Percentiles rank a stretch among this genome's conserved stretches.
Conservation (phyloP, 441 rosid species). For the Populus tomentosa region DNA sequence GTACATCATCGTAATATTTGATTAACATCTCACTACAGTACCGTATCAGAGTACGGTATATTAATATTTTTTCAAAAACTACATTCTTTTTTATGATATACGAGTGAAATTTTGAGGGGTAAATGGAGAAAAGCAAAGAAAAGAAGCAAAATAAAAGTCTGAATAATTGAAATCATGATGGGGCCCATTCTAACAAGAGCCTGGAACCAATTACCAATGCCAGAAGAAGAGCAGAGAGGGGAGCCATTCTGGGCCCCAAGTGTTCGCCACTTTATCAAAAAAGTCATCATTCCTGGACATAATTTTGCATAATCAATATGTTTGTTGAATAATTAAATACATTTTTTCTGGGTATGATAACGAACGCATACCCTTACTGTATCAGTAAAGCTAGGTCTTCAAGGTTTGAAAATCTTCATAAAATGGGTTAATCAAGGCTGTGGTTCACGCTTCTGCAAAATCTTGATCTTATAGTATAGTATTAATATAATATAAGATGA, state of each 20-base stretch:
- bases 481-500: neutral
- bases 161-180: constrained; percentile 15
- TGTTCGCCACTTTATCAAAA: constrained; percentile 25
- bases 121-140: neutral
- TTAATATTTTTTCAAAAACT: no score
- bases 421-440: neutral
- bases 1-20: no score
- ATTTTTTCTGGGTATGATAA: neutral
- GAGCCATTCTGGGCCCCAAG: constrained; percentile 16
- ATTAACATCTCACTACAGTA: no score
- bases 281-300: constrained; percentile 13
- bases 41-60: no score
- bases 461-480: no score
- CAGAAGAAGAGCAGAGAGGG: neutral
- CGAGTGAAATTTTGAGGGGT: neutral
- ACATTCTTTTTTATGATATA: no score
- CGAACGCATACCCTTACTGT: neutral
- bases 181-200: constrained; percentile 1
- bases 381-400: neutral
- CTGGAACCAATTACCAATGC: constrained; percentile 13
- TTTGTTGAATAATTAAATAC: constrained; percentile 2
- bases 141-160: constrained; percentile 8
- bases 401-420: neutral
- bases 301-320: neutral
- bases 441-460: no score